phyloP scores from a whole-genome alignment of 768 basidiomycete species.

The Termitomyces titanicus region DNA sequence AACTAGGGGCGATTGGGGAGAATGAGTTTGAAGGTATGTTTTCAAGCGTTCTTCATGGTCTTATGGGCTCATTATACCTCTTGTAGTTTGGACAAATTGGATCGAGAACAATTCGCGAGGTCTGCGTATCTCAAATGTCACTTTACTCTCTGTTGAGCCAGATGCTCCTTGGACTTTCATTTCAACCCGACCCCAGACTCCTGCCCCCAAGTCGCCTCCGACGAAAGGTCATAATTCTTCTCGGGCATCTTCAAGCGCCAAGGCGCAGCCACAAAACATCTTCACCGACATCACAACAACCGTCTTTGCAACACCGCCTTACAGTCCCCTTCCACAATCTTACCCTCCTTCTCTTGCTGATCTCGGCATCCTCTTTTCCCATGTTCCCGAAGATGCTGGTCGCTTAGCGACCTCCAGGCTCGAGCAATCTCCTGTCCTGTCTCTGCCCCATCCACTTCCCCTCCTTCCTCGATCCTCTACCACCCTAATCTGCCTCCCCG shows the following conservation, averaged over 20 bases:
- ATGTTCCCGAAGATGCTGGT: constrained; percentile 29
- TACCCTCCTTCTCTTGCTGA: constrained; percentile 28
- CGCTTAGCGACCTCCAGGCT: constrained; percentile 13
- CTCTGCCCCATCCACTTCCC: constrained; percentile 30
- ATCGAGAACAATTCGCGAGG: constrained; percentile 39
- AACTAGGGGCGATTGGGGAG: constrained; percentile 56
- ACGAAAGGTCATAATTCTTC: constrained; percentile 15
- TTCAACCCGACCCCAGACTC: constrained; percentile 19
- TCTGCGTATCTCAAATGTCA: constrained; percentile 55
- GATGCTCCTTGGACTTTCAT: constrained; percentile 60
- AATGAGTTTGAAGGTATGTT: constrained; percentile 64
- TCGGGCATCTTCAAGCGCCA: constrained; percentile 19
- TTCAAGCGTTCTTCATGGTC: constrained; percentile 43
- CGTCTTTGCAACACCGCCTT: constrained; percentile 48
- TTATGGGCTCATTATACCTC: constrained; percentile 4
- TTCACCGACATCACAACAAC: constrained; percentile 46
- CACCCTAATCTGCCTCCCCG: constrained; percentile 55
- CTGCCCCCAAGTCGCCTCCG: constrained; percentile 21
- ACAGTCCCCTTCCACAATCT: constrained; percentile 37
- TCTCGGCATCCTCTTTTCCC: constrained; percentile 31
- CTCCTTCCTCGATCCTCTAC: constrained; percentile 56
- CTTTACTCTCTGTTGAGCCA: constrained; percentile 56
- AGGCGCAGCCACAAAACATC: constrained; percentile 20
- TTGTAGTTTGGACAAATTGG: constrained; percentile 63
- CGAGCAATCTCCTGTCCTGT: neutral